Conservation (phyloP, 208 protist species). For the Trypanosoma conorhini region DNA sequence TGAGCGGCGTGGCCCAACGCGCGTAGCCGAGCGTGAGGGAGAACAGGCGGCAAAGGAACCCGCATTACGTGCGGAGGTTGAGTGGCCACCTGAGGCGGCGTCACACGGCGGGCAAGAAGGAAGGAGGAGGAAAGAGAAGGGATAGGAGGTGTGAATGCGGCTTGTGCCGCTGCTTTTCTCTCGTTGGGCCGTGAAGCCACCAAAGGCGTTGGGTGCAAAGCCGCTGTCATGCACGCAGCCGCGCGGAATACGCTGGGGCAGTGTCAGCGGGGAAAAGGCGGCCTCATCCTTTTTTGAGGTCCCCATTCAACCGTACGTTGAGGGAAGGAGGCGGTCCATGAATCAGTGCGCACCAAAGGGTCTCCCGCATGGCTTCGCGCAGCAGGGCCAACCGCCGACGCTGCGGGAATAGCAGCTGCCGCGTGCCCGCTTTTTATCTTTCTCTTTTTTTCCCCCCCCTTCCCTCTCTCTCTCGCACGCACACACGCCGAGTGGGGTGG, state of each 20-base stretch:
- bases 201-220: constrained; percentile 6
- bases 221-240: background rate
- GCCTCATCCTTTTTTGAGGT: constrained; percentile 20
- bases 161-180: background rate
- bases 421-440: background rate
- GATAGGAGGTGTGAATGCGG: constrained; percentile 7
- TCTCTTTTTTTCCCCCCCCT: background rate
- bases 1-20: background rate
- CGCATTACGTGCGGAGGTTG: background rate
- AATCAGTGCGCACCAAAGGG: constrained; percentile 28
- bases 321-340: constrained; percentile 25
- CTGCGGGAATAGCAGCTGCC: constrained; percentile 16
- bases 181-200: constrained; percentile 19
- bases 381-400: constrained; percentile 3
- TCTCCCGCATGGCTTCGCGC: constrained; percentile 26
- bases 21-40: background rate
- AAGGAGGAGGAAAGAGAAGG: constrained; percentile 1
- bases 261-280: constrained; percentile 14
- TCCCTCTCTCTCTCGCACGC: too few species aligned
- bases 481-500: background rate
- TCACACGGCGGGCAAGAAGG: background rate
- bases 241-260: constrained; percentile 22
- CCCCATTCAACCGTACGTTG: constrained; percentile 12
- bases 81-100: background rate
- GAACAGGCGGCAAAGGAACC: background rate